Evolutionary conservation across 192 early-diverging fungal genomes (phyloP).

Genomic region (Backusella circina): DNA sequence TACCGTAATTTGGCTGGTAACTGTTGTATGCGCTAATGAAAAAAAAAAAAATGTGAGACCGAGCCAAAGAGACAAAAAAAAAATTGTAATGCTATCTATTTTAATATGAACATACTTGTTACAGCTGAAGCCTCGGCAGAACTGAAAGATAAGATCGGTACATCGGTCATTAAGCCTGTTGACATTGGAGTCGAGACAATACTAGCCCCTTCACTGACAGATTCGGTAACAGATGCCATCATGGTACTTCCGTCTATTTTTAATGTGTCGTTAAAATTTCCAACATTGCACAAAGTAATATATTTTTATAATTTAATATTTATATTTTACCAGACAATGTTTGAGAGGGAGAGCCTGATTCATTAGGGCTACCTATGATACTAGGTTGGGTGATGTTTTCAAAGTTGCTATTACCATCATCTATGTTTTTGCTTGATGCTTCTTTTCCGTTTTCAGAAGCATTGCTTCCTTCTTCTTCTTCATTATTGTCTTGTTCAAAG

Average conservation of each 20-base stretch:
- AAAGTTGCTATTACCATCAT: background rate
- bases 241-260: background rate
- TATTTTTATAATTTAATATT: background rate
- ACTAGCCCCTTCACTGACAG: background rate
- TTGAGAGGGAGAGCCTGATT: background rate
- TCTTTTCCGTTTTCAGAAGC: background rate
- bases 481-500: background rate
- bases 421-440: background rate
- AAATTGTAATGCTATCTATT: background rate
- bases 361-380: background rate
- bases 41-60: background rate
- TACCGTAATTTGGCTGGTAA: slow-evolving; percentile 1
- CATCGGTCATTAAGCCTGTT: background rate
- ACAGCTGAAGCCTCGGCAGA: background rate
- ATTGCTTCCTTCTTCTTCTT: background rate
- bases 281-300: background rate
- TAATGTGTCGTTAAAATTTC: background rate
- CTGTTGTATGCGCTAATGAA: slow-evolving; percentile 1
- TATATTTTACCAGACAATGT: background rate
- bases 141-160: background rate
- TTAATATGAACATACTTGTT: background rate
- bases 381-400: background rate
- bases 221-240: background rate
- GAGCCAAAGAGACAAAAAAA: background rate
- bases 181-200: background rate